phyloP scores from a whole-genome alignment of 306 rosid genomes.

The Neltuma alba region DNA sequence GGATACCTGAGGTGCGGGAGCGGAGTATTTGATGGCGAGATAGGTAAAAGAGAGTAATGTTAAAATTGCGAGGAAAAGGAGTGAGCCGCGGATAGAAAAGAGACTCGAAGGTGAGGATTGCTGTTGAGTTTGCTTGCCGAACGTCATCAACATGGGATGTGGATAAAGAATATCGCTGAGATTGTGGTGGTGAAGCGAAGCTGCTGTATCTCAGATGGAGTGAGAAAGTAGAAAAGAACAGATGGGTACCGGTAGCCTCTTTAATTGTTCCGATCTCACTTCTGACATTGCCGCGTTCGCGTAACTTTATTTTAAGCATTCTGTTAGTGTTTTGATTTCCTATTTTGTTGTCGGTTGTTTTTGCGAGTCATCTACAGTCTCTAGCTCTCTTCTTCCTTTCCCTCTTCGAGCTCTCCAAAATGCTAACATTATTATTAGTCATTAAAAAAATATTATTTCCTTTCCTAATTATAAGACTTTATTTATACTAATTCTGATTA shows the following conservation, averaged over 20 bases:
- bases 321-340: background rate
- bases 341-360: background rate
- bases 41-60: conserved; percentile 75
- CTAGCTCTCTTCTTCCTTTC: no score
- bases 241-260: conserved; percentile 3
- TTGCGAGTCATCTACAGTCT: no score
- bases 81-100: conserved; percentile 69
- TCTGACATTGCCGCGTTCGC: background rate
- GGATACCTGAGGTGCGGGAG: conserved; percentile 50
- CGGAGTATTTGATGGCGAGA: conserved; percentile 64
- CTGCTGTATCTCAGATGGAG: background rate
- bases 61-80: conserved; percentile 71
- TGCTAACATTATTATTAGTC: no score
- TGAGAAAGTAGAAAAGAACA: background rate
- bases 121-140: conserved; percentile 51
- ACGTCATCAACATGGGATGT: conserved; percentile 48
- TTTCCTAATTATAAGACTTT: no score
- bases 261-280: background rate
- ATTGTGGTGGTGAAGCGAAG: background rate
- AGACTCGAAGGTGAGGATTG: conserved; percentile 39
- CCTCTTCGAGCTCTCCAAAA: no score
- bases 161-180: background rate
- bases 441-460: no score
- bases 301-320: background rate
- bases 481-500: no score